Evolutionary conservation across 148 eudicot species (phyloP).

Genomic region (Euryodendron excelsum): DNA sequence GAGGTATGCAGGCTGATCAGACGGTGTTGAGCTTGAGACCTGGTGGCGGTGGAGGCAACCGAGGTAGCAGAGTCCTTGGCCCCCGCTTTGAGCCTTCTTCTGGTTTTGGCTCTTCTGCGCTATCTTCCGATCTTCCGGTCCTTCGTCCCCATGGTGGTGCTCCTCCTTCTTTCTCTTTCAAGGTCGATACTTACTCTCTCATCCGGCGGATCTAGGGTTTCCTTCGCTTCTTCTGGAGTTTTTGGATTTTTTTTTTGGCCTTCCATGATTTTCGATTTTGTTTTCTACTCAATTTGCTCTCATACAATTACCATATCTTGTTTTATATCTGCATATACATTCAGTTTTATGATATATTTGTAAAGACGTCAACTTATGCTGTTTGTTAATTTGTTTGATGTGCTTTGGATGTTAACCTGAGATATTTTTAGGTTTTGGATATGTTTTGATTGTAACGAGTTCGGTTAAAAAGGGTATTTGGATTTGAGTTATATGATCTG

Average conservation of each 20-base stretch:
- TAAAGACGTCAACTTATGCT: too few relatives aligned
- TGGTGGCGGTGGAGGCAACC: slow-evolving; percentile 72
- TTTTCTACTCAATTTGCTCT: slow-evolving; percentile 19
- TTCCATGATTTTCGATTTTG: slow-evolving; percentile 1
- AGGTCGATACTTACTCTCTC: slow-evolving; percentile 39
- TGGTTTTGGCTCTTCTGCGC: slow-evolving; percentile 19
- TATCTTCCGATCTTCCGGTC: slow-evolving; percentile 50
- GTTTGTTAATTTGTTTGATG: too few relatives aligned
- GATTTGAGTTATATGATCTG: too few relatives aligned
- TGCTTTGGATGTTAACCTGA: neutral
- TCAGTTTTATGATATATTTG: neutral
- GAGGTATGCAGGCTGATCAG: slow-evolving; percentile 92
- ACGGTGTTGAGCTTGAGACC: slow-evolving; percentile 97
- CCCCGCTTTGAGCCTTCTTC: slow-evolving; percentile 66
- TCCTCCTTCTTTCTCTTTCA: slow-evolving; percentile 33
- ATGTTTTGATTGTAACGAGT: neutral
- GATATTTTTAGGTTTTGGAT: neutral
- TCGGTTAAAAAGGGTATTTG: too few relatives aligned
- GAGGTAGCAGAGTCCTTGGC: slow-evolving; percentile 59
- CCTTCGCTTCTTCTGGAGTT: slow-evolving; percentile 7
- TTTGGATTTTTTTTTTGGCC: slow-evolving; percentile 8
- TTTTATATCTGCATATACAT: too few relatives aligned
- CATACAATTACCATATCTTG: too few relatives aligned
- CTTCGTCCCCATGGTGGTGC: slow-evolving; percentile 75
- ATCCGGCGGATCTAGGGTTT: slow-evolving; percentile 25